Conservation (phyloP, 352 stramenopile species). For the Blastocystis sp. region DNA sequence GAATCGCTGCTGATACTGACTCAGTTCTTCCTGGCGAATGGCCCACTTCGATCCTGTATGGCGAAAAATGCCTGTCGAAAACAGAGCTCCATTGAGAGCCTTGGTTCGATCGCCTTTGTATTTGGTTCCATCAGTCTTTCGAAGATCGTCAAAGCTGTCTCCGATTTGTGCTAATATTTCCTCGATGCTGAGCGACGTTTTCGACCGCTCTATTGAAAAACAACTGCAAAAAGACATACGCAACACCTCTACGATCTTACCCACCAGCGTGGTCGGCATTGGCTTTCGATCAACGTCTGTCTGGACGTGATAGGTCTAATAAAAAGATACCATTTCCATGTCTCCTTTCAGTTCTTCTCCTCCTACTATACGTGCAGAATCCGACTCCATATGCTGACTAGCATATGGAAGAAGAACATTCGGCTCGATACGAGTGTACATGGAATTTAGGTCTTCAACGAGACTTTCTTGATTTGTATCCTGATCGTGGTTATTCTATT, state of each 20-base stretch:
- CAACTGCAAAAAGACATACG: background rate
- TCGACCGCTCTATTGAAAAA: background rate
- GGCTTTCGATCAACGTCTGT: background rate
- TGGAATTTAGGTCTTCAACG: slow-evolving; percentile 8
- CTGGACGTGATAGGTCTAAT: background rate
- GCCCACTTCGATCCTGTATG: slow-evolving; percentile 25
- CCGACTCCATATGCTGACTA: slow-evolving; percentile 9
- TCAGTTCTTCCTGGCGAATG: background rate
- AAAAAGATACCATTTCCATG: background rate
- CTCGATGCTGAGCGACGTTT: background rate
- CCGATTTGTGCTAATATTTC: slow-evolving; percentile 21
- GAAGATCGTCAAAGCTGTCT: slow-evolving; percentile 23
- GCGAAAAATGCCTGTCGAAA: slow-evolving; percentile 51
- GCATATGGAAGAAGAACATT: slow-evolving; percentile 8
- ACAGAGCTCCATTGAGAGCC: slow-evolving; percentile 49
- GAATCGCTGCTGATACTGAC: slow-evolving; percentile 24
- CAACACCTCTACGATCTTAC: slow-evolving; percentile 16
- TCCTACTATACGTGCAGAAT: background rate
- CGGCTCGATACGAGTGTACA: slow-evolving; percentile 20
- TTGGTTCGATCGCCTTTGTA: slow-evolving; percentile 48
- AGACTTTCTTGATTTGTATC: background rate
- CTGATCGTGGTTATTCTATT: slow-evolving; percentile 41
- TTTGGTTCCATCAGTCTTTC: slow-evolving; percentile 56
- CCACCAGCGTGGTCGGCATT: slow-evolving; percentile 16
- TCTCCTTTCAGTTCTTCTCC: background rate